A percentile compares a stretch with the other conserved stretches of the same genome.
These are phyloP conservation scores for Cadophora sp. DNA, from an alignment of 2,329 filamentous ascomycete species.

Conservation along the genomic window DNA sequence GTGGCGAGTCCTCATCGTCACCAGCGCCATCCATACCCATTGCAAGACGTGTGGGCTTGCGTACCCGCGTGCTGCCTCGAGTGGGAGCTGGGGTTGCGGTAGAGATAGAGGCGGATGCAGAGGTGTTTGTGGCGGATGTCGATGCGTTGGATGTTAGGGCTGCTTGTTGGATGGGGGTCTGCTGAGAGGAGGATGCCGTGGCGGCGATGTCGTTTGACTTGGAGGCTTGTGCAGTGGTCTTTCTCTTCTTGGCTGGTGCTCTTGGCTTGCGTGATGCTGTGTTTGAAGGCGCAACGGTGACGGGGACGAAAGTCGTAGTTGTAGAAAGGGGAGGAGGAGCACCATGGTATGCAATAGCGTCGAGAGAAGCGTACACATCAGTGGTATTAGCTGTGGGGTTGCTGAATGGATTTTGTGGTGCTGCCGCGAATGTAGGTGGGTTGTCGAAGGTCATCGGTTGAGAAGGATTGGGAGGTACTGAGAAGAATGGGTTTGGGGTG, in stretches of 20 bases:
- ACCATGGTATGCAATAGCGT: background rate
- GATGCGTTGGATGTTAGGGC: background rate
- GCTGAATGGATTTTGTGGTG: constrained; percentile 14
- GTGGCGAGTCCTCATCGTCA: constrained; percentile 31
- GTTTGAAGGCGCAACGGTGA: background rate
- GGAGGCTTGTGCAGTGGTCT: background rate
- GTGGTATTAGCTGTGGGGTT: background rate
- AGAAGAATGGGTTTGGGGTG: constrained; percentile 8
- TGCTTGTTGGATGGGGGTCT: background rate
- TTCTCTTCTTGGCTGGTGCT: constrained; percentile 15
- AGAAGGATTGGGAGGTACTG: background rate
- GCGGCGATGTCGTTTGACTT: background rate
- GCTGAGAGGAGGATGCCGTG: background rate
- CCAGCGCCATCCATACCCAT: constrained; percentile 30
- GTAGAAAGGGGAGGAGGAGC: background rate
- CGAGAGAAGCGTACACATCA: constrained; percentile 2
- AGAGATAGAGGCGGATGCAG: background rate
- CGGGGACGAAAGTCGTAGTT: constrained; percentile 1
- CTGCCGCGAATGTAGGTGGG: background rate
- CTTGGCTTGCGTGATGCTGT: background rate
- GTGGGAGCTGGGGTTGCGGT: constrained; percentile 24
- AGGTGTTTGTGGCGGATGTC: constrained; percentile 1
- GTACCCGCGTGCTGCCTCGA: constrained; percentile 33
- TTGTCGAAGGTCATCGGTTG: background rate
- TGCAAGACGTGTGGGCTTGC: constrained; percentile 31